A percentile compares a stretch with the other conserved stretches of the same genome.
These are phyloP conservation scores for Annulohypoxylon moriforme DNA, from an alignment of 495 filamentous ascomycete genomes.

Conservation along the genomic window DNA sequence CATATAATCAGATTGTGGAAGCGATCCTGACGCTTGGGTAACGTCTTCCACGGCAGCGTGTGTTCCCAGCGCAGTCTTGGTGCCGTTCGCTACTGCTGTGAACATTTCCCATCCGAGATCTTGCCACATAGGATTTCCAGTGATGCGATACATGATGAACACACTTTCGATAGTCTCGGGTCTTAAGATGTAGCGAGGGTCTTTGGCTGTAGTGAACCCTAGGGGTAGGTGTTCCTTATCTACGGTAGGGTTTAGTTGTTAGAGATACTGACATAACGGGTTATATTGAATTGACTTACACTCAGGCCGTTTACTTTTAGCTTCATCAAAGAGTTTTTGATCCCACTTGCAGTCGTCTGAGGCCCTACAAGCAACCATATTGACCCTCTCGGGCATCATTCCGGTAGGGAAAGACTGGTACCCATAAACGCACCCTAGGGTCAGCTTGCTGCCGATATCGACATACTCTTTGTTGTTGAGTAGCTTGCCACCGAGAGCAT, in stretches of 20 bases:
- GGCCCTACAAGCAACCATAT: constrained; percentile 71
- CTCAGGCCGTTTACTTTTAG: constrained; percentile 41
- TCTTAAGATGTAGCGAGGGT: constrained; percentile 58
- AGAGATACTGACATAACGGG: background rate
- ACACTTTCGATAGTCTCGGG: constrained; percentile 76
- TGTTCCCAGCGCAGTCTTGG: constrained; percentile 66
- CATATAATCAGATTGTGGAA: constrained; percentile 57
- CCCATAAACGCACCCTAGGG: constrained; percentile 88
- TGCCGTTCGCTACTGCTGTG: constrained; percentile 67
- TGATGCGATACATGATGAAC: constrained; percentile 78
- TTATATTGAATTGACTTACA: constrained; percentile 32
- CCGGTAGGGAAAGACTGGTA: constrained; percentile 81
- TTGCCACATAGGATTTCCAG: constrained; percentile 69
- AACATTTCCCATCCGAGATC: constrained; percentile 84
- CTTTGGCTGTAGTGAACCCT: constrained; percentile 55
- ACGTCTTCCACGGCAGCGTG: constrained; percentile 74
- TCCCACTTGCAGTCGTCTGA: constrained; percentile 76
- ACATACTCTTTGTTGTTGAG: constrained; percentile 76
- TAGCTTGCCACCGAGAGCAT: constrained; percentile 80
- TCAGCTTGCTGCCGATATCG: constrained; percentile 76
- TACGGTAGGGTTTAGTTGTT: constrained; percentile 1
- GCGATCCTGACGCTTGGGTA: constrained; percentile 37
- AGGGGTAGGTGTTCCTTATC: constrained; percentile 47
- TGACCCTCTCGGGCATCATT: constrained; percentile 85
- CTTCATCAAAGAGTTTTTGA: constrained; percentile 63